Conservation (phyloP, 148 eudicot species). For the Diospyros kaki region DNA sequence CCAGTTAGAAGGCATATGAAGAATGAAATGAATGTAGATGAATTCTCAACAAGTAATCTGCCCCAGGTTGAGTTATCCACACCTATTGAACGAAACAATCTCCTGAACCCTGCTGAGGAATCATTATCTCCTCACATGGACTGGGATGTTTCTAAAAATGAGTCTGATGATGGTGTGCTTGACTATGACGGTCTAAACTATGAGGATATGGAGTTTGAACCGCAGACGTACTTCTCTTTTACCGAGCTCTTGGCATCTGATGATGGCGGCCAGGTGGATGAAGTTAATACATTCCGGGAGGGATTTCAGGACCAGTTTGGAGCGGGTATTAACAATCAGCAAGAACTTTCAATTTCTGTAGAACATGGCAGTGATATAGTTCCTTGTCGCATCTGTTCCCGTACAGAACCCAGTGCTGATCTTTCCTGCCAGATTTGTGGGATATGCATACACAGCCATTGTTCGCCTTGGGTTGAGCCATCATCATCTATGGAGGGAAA, state of each 20-base stretch:
- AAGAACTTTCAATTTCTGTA: constrained; percentile 29
- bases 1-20: constrained; percentile 69
- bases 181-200: constrained; percentile 42
- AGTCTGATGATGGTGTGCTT: constrained; percentile 34
- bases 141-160: constrained; percentile 55
- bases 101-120: constrained; percentile 20
- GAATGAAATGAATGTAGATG: constrained; percentile 36
- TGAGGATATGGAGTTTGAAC: constrained; percentile 70
- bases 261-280: constrained; percentile 45
- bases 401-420: constrained; percentile 56
- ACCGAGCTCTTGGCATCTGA: constrained; percentile 75
- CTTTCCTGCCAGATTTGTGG: constrained; percentile 70
- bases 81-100: constrained; percentile 22
- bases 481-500: constrained; percentile 27
- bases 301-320: constrained; percentile 31
- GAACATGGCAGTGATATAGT: constrained; percentile 20
- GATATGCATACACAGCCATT: constrained; percentile 53
- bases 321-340: constrained; percentile 14
- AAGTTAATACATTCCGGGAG: constrained; percentile 27
- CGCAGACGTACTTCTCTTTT: constrained; percentile 92
- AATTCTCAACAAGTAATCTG: constrained; percentile 10
- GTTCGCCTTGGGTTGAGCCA: constrained; percentile 58
- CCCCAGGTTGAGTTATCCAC: constrained; percentile 33
- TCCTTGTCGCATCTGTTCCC: constrained; percentile 50
- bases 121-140: constrained; percentile 29